Conservation (phyloP, 257 asterid species). For the Plantago major region DNA sequence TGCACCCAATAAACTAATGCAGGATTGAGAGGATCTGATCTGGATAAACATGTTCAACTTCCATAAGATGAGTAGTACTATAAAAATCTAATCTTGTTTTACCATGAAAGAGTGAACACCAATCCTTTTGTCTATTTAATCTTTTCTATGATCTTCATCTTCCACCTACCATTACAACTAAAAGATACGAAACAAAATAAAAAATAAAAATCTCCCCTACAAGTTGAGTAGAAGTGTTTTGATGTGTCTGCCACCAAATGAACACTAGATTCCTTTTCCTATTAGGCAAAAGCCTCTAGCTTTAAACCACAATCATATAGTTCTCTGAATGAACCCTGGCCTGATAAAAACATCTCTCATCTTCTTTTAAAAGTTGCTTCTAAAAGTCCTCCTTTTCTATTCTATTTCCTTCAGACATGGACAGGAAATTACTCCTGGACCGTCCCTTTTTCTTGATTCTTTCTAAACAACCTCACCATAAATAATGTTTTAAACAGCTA, state of each 20-base stretch:
- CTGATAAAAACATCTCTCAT: conserved; percentile 14
- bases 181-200: no score
- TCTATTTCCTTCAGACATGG: neutral
- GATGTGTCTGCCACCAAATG: conserved; percentile 83
- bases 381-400: conserved; percentile 1
- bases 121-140: conserved; percentile 13
- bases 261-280: conserved; percentile 60
- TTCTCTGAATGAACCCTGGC: conserved; percentile 24
- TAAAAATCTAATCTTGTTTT: conserved; percentile 1
- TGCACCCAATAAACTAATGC: conserved; percentile 14
- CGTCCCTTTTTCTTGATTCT: neutral
- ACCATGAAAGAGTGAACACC: conserved; percentile 19
- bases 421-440: neutral
- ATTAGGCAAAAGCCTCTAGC: conserved; percentile 18
- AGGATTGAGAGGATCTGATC: conserved; percentile 47
- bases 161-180: conserved; percentile 41
- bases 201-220: conserved; percentile 29
- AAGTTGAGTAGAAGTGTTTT: conserved; percentile 29
- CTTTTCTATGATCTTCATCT: conserved; percentile 22
- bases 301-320: conserved; percentile 19
- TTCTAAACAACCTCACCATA: no score
- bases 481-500: neutral
- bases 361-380: neutral
- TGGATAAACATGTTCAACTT: conserved; percentile 32
- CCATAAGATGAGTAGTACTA: neutral